These are phyloP conservation scores for Dendrobium huoshanense DNA, from an alignment of 106 monocot genomes.

Conservation along the genomic window DNA sequence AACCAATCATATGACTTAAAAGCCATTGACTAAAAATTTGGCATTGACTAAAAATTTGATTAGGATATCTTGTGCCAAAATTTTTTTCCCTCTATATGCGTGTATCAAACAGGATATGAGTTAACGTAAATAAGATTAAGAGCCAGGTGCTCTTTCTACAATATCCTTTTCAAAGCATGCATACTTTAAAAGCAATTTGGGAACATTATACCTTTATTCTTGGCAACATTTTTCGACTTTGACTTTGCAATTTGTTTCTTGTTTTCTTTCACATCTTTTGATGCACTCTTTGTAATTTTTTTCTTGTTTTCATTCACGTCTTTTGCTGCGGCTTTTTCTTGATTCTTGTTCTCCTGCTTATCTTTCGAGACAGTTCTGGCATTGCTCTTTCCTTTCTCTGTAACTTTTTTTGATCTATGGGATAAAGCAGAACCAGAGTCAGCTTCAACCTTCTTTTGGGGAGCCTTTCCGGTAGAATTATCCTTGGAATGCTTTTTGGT, in stretches of 20 bases:
- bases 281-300: slow-evolving; percentile 6
- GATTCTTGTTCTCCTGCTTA: slow-evolving; percentile 13
- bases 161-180: neutral
- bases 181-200: neutral
- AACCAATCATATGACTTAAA: too few species aligned
- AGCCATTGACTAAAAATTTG: too few species aligned
- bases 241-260: slow-evolving; percentile 21
- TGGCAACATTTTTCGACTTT: slow-evolving; percentile 12
- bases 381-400: slow-evolving; percentile 27
- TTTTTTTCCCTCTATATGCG: neutral
- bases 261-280: slow-evolving; percentile 11
- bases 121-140: neutral
- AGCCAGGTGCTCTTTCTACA: neutral
- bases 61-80: too few species aligned
- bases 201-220: slow-evolving; percentile 6
- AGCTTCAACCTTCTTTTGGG: slow-evolving; percentile 20
- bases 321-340: slow-evolving; percentile 12
- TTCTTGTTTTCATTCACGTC: slow-evolving; percentile 18
- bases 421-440: neutral
- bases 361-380: slow-evolving; percentile 5
- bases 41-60: too few species aligned
- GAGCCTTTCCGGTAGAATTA: neutral
- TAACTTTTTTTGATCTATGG: slow-evolving; percentile 21
- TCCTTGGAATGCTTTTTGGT: slow-evolving; percentile 14
- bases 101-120: neutral